Evolutionary conservation across 78 protist species (phyloP).

Genomic region (Anaeramoeba flamelloides): DNA sequence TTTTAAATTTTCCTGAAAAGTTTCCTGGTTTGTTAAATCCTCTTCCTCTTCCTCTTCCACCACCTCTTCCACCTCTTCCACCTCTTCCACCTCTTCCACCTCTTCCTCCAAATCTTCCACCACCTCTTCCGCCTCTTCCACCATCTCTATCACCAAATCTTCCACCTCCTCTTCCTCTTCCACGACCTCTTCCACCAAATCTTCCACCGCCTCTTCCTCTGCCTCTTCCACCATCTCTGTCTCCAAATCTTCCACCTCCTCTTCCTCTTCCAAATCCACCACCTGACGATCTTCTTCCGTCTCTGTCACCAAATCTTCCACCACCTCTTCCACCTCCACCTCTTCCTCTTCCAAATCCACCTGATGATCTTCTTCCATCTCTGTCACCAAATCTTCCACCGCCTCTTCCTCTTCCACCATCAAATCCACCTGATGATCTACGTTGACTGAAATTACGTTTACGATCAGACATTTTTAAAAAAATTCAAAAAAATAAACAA

Average conservation of each 20-base stretch:
- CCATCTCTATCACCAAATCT: conserved; percentile 46
- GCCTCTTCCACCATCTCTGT: conserved; percentile 18
- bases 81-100: too few relatives aligned
- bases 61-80: too few relatives aligned
- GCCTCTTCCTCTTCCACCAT: too few relatives aligned
- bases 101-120: too few relatives aligned
- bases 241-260: conserved; percentile 20
- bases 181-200: background rate
- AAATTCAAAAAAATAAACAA: too few relatives aligned
- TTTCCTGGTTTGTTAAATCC: too few relatives aligned
- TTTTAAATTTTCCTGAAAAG: too few relatives aligned
- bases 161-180: conserved; percentile 28
- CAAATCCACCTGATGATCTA: too few relatives aligned
- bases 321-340: conserved; percentile 38
- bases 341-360: conserved; percentile 19
- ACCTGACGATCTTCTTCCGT: conserved; percentile 29
- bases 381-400: conserved; percentile 33
- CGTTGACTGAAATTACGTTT: too few relatives aligned
- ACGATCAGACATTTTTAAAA: too few relatives aligned
- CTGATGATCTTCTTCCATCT: conserved; percentile 24
- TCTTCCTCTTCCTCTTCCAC: too few relatives aligned
- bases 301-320: conserved; percentile 28
- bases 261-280: conserved; percentile 34
- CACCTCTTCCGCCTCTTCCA: conserved; percentile 71
- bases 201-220: conserved; percentile 26